These are phyloP conservation scores for Discostella stelligeroides DNA, from an alignment of 108 stramenopile genomes.

Conservation along the genomic window DNA sequence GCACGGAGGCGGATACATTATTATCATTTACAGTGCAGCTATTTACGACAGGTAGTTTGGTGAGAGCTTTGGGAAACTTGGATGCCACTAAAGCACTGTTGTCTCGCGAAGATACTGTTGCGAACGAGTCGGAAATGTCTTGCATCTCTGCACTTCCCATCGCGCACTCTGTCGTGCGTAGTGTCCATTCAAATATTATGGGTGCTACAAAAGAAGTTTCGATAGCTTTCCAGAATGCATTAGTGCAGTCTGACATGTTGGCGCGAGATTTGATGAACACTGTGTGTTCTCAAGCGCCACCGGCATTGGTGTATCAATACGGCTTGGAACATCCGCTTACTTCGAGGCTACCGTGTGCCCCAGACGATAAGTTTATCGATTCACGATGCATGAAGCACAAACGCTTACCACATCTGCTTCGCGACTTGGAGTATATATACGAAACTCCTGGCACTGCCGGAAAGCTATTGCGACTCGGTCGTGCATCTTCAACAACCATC, in stretches of 20 bases:
- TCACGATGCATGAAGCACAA: conserved; percentile 84
- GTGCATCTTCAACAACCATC: conserved; percentile 49
- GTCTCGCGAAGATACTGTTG: conserved; percentile 58
- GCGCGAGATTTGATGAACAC: neutral
- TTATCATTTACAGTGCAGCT: conserved; percentile 90
- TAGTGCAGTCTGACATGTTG: neutral
- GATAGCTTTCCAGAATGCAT: conserved; percentile 35
- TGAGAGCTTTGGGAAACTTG: conserved; percentile 77
- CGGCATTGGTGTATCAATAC: conserved; percentile 68
- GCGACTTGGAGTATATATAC: conserved; percentile 91
- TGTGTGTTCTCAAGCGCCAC: conserved; percentile 26
- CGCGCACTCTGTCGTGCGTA: conserved; percentile 74
- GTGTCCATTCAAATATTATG: conserved; percentile 84
- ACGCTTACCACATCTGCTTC: conserved; percentile 80
- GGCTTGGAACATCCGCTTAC: conserved; percentile 77
- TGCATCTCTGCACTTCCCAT: conserved; percentile 77
- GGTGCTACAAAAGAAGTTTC: conserved; percentile 80
- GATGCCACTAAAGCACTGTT: conserved; percentile 72
- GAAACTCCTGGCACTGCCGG: conserved; percentile 88
- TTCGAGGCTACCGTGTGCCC: conserved; percentile 76
- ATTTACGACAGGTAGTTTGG: conserved; percentile 88
- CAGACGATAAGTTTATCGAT: conserved; percentile 89
- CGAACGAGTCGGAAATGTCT: conserved; percentile 40
- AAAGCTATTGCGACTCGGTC: conserved; percentile 60
- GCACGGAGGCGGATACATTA: conserved; percentile 85